Base-by-base conservation (phyloP, 495 filamentous ascomycete species). In the Podospora bellae-mahoneyi region DNA sequence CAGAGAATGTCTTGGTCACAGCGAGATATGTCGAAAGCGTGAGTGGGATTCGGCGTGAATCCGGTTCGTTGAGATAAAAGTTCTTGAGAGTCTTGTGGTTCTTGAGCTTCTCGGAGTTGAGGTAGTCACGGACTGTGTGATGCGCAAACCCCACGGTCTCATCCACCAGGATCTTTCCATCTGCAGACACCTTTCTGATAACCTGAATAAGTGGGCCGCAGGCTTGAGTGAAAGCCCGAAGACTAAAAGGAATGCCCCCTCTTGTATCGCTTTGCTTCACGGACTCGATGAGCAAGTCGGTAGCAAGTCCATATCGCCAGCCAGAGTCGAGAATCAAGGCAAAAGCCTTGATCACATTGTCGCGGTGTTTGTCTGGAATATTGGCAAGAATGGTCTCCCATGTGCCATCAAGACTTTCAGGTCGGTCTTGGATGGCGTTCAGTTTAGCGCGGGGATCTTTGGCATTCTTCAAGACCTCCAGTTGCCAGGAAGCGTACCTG, bases 401-500 rank as follows among this genome's bases (percentile, higher is more conserved):
- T 0, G 78, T 81, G 57, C 77, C 77, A 60, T 83, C 77, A 16
- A 84, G 70, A 6, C 69, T 75, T 18, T 73, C 60, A 5, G 83
- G 82, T 16, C 39, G 39, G 13, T 48, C 39, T 48, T 48, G 39
- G 4, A 83, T 69, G 15, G 74, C 66, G 5, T 65, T 28, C n/a
- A 83, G 61, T 9, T 77, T 74, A 23, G 70, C 62, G 5, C 61
- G 9, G 20, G 82, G 66, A 15, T 73, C 68, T 5, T 9, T 13
- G 7, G 55, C n/a, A 32, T 28, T 74, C 74, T 32, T 76, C 6
- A 84, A 60, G 0, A 76, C 72, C 60, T 83, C 78, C 7, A 84
- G 69, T 66, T 84, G 81, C 65, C 80, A 82, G 5, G 76, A 75
- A 4, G 78, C 79, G 77, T 79, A 84, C 16, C 79, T 80, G 62